These are phyloP conservation scores for Cryptococcus jaspeensis DNA, from an alignment of 1,284 basidiomycete species.

Conservation along the genomic window DNA sequence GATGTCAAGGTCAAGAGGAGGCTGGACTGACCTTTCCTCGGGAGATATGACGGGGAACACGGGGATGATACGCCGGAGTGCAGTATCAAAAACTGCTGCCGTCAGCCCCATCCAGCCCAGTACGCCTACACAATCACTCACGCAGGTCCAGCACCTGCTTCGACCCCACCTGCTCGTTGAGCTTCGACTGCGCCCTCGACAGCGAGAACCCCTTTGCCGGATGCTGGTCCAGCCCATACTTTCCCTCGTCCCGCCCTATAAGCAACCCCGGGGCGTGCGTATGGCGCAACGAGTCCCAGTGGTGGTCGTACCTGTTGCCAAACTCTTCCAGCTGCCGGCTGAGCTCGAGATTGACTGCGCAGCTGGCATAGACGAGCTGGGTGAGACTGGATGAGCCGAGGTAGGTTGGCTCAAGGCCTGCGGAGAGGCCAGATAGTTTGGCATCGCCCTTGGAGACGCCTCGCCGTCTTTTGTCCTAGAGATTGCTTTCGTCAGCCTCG, in stretches of 20 bases:
- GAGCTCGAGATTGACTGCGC: neutral
- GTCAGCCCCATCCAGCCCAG: no score
- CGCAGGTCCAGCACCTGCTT: no score
- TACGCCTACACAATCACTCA: no score
- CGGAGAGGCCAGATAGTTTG: neutral
- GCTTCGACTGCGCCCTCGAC: no score
- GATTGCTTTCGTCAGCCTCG: neutral
- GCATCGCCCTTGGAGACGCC: neutral
- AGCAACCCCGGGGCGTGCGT: neutral
- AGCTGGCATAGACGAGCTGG: neutral
- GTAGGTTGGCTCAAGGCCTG: slow-evolving; percentile 5
- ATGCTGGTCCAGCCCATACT: no score
- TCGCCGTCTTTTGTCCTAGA: neutral
- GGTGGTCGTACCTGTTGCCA: neutral
- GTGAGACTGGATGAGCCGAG: slow-evolving; percentile 3
- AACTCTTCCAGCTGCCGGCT: neutral
- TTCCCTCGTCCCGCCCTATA: neutral
- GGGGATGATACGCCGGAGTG: slow-evolving; percentile 1
- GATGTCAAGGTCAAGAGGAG: no score
- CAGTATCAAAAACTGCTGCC: neutral
- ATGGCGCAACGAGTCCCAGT: neutral
- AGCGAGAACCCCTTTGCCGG: no score
- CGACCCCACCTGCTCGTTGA: no score
- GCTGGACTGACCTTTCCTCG: slow-evolving; percentile 1
- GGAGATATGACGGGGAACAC: slow-evolving; percentile 10